Base-by-base conservation (phyloP, 2,329 filamentous ascomycete species). In the Pseudofabraea citricarpa region DNA sequence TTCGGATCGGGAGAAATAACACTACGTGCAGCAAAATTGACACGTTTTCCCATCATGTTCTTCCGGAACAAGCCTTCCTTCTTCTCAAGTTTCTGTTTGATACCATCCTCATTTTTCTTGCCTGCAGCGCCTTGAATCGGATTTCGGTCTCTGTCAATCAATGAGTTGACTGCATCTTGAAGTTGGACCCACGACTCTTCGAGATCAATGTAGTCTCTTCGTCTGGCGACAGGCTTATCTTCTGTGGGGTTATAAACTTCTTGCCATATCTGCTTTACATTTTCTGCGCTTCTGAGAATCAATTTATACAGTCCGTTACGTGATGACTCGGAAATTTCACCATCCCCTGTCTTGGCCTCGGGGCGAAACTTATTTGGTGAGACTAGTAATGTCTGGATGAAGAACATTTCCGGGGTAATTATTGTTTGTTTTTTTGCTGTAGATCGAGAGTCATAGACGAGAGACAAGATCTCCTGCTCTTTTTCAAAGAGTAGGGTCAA, bases 1-100 rank as follows among this genome's bases (percentile, higher is more conserved):
- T 97, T 98, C 3, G 93, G 93, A 61, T 98, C 93, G 0, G 93
- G 93, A 8, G 91, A 97, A 56, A 98, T 98, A 63, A 98, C 93
- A 75, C 87, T 95, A 64, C 93, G 85, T 27, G 93, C 93, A 39
- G 93, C 93, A 63, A 93, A 97, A 65, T 98, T 97, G 69, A 98
- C 93, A 72, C 93, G 90, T 74, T 98, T 98, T 48, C 93, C 93
- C 93, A 98, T 98, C 93, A 98, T 97, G 67, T 98, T 96, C 73
- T 95, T 97, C 57, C 93, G 79, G 73, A 98, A 98, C 22, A 98
- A 75, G 52, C 93, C 93, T 61, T 98, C 94, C 68, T 98, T 98
- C 74, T 98, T 98, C 68, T 98, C 93, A 21, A 98, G 75, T 61
- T 90, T 86, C 62, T 98, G 93, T 69, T 98, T 98, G 69, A 98